A percentile compares a stretch with the other conserved stretches of the same genome.
phyloP scores from a whole-genome alignment of 768 basidiomycete genomes.

The Dendrothele bispora region DNA sequence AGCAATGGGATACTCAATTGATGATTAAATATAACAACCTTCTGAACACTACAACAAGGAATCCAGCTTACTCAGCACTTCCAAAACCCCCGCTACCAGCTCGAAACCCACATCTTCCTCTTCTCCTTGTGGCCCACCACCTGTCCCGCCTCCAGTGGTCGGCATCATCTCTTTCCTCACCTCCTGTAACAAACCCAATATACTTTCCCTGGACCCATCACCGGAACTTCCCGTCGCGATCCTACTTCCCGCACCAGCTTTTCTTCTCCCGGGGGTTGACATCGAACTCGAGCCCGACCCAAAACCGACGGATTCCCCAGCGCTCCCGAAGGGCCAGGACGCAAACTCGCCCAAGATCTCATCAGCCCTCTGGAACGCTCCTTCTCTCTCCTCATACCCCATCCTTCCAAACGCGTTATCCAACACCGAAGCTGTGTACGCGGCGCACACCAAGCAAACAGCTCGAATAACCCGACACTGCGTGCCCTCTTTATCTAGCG shows the following conservation, averaged over 20 bases:
- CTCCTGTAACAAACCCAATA: slow-evolving; percentile 73
- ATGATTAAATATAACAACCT: too few species aligned
- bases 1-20: too few species aligned
- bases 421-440: slow-evolving; percentile 92
- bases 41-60: slow-evolving; percentile 57
- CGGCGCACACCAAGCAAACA: slow-evolving; percentile 85
- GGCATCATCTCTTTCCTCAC: slow-evolving; percentile 66
- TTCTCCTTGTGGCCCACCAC: slow-evolving; percentile 12
- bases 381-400: slow-evolving; percentile 91
- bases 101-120: slow-evolving; percentile 85
- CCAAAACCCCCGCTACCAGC: slow-evolving; percentile 87
- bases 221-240: slow-evolving; percentile 58
- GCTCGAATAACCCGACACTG: slow-evolving; percentile 81
- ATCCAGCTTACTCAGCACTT: slow-evolving; percentile 92
- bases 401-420: slow-evolving; percentile 91
- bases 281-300: not conserved
- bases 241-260: slow-evolving; percentile 32
- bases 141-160: not conserved
- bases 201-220: slow-evolving; percentile 54
- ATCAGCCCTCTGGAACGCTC: slow-evolving; percentile 90
- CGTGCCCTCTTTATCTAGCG: slow-evolving; percentile 74
- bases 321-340: slow-evolving; percentile 81
- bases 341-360: slow-evolving; percentile 92
- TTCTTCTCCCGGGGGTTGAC: slow-evolving; percentile 28
- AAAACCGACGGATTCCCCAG: slow-evolving; percentile 14